phyloP scores from a whole-genome alignment of 495 filamentous ascomycete species.

The Daldinia decipiens region DNA sequence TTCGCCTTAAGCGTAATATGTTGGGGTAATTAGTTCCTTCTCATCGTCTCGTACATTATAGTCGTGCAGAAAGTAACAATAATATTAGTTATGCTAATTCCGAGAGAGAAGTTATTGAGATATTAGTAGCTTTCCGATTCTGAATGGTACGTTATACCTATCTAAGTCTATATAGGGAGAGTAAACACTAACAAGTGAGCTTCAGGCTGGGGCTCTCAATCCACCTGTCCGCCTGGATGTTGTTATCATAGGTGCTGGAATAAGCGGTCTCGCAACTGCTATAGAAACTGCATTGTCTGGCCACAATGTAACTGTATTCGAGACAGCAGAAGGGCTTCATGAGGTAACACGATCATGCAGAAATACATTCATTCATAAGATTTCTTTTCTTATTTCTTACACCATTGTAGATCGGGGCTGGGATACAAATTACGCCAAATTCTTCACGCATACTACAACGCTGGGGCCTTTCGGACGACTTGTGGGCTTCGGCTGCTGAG shows the following conservation, averaged over 20 bases:
- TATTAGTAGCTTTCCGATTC: neutral
- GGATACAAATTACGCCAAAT: slow-evolving; percentile 59
- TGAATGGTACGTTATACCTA: slow-evolving; percentile 18
- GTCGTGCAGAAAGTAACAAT: too few species aligned
- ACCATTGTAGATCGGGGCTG: slow-evolving; percentile 53
- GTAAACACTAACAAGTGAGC: neutral
- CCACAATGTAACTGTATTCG: slow-evolving; percentile 44
- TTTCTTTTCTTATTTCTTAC: neutral
- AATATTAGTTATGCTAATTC: too few species aligned
- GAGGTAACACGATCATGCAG: slow-evolving; percentile 35
- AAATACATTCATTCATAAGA: neutral
- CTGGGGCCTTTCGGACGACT: slow-evolving; percentile 57
- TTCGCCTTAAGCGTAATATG: neutral
- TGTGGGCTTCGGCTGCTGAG: slow-evolving; percentile 49
- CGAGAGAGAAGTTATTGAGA: neutral
- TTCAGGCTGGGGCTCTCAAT: slow-evolving; percentile 7
- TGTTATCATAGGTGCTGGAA: slow-evolving; percentile 66
- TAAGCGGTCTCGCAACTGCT: slow-evolving; percentile 67
- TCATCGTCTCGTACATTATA: too few species aligned
- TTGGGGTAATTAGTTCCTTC: too few species aligned
- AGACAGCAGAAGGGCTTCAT: slow-evolving; percentile 41
- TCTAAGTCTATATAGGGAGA: neutral
- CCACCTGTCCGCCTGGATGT: slow-evolving; percentile 51
- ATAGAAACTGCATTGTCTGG: slow-evolving; percentile 51
- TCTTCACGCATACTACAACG: slow-evolving; percentile 56